Evolutionary conservation across 1,284 basidiomycete species (phyloP).

Genomic region (Cryptococcus floricola): DNA sequence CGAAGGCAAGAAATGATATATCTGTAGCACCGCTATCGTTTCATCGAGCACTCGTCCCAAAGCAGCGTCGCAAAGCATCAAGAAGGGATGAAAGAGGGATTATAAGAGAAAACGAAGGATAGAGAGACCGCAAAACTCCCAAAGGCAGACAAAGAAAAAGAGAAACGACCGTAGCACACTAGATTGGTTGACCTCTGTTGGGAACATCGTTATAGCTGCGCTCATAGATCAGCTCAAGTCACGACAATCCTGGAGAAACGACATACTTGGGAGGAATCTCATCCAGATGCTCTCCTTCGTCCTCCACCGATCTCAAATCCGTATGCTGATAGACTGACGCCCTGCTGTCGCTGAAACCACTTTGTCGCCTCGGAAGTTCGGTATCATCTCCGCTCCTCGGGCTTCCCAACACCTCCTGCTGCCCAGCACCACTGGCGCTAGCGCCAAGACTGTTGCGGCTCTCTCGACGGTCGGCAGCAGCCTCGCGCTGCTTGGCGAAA

Average conservation of each 20-base stretch:
- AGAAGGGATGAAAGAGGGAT: too few species aligned
- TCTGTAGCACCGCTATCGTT: too few species aligned
- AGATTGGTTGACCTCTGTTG: too few species aligned
- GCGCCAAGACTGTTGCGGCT: slow-evolving; percentile 12
- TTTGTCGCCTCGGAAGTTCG: slow-evolving; percentile 17
- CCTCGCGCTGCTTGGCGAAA: slow-evolving; percentile 38
- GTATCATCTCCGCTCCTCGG: slow-evolving; percentile 7
- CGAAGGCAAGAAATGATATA: too few species aligned
- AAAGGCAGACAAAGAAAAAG: too few species aligned
- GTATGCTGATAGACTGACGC: slow-evolving; percentile 37
- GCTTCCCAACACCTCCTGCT: slow-evolving; percentile 7
- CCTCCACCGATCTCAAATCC: slow-evolving; percentile 28
- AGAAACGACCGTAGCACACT: too few species aligned
- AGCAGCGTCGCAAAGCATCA: too few species aligned
- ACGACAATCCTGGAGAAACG: neutral
- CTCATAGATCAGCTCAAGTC: too few species aligned
- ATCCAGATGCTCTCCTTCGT: slow-evolving; percentile 13
- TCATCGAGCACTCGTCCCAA: too few species aligned
- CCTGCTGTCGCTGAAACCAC: slow-evolving; percentile 19
- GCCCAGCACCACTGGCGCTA: slow-evolving; percentile 6
- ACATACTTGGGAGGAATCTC: slow-evolving; percentile 46
- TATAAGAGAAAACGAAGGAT: too few species aligned
- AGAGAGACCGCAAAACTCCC: too few species aligned
- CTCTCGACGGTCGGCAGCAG: slow-evolving; percentile 22
- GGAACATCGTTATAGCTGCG: too few species aligned